Base-by-base conservation (phyloP, 1,284 basidiomycete genomes). In the Megacollybia platyphylla region DNA sequence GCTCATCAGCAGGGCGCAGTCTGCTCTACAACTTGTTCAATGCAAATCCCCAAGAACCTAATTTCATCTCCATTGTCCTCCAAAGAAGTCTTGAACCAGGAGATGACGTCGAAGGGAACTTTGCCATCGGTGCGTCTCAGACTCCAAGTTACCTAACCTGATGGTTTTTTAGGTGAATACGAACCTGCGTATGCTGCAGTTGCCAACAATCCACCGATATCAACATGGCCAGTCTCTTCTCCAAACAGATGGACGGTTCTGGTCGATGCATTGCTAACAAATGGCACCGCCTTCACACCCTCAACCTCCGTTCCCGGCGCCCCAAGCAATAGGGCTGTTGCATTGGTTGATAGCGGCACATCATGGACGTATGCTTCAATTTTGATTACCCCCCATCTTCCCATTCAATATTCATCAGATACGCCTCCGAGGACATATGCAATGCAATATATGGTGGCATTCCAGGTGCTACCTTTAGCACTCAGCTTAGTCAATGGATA, bases 181-280 rank as follows among this genome's bases (percentile, higher is more conserved):
- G 79, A 82, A 27, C 67, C 73, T 8, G 53, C 61, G 10, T 87
- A 85, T 53, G 55, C 68, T 26, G 65, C 65, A 5, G 70, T 88
- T 20, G 62, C 64, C 20, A 67, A 71, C 42, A 71, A 63, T 36
- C 60, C 65, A 10, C 60, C 66, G 31, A 79, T 88, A 44, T 60
- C 83, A 7, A 87, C 85, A 1, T 87, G 75, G 70, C 85, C 86
- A 1, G 62, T 64, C 31, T 59, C 58, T 37, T 59, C 61, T 30
- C 83, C 86, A 1, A 68, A 52, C 36, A 70, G 82, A 20, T 88
- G 86, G 85, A 84, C 72, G 44, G 65, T 88, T 36, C 68, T 87
- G 8, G 55, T 88, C 41, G 85, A 87, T 43, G 75, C 75, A 11
- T 55, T 85, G 42, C 65, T 85, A 41, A 63, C 83, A 8, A 75